A percentile compares a stretch with the other conserved stretches of the same genome.
Conservation (phyloP, 345 rosid species). For the Bruguiera gymnorhiza region DNA sequence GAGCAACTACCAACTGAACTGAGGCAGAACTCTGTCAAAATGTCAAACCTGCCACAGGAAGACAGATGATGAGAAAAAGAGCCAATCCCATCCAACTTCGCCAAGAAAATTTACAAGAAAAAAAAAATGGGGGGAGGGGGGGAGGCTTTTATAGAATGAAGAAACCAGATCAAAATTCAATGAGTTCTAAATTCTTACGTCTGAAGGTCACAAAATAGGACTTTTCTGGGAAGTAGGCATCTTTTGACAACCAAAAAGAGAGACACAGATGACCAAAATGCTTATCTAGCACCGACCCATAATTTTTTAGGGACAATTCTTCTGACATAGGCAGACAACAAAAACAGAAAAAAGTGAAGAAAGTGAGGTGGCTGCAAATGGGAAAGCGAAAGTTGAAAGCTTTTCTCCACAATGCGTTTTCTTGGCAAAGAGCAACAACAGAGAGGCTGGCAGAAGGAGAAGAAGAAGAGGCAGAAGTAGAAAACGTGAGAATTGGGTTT, state of each 20-base stretch:
- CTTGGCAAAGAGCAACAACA: not conserved
- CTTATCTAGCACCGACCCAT: conserved; percentile 52
- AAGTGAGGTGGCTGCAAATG: conserved; percentile 5
- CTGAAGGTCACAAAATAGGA: conserved; percentile 10
- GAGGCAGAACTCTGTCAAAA: not conserved
- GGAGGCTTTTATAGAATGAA: not conserved
- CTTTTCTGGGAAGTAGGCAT: conserved; percentile 20
- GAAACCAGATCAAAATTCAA: conserved; percentile 3
- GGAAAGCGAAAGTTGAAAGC: conserved; percentile 28
- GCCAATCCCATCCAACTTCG: conserved; percentile 5
- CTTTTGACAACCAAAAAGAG: conserved; percentile 37
- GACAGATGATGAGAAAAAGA: not conserved
- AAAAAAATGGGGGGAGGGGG: not conserved
- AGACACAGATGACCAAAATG: conserved; percentile 22
- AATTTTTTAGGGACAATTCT: conserved; percentile 21
- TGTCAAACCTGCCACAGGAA: not conserved
- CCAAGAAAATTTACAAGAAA: not conserved
- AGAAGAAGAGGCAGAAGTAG: conserved; percentile 20
- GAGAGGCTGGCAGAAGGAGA: conserved; percentile 5
- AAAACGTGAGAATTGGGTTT: conserved; percentile 41
- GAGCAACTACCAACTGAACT: not conserved
- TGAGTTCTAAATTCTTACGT: not conserved
- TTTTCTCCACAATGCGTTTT: not conserved
- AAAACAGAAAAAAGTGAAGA: conserved; percentile 25
- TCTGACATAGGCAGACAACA: conserved; percentile 35